Evolutionary conservation across 2,329 filamentous ascomycete species (phyloP).

Genomic region (Zymoseptoria crescenta): DNA sequence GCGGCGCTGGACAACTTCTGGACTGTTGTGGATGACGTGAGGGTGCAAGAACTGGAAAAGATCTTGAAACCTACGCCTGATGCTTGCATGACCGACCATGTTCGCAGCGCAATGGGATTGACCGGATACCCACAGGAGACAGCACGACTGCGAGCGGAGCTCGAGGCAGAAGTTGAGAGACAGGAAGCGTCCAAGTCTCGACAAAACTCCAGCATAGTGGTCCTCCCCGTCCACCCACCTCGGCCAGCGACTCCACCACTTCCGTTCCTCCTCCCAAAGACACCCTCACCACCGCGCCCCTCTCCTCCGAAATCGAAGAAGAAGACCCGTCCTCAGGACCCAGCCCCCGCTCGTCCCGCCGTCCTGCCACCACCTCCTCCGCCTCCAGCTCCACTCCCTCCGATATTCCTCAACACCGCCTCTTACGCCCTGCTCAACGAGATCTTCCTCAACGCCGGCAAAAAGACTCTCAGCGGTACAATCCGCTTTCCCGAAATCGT

Average conservation of each 20-base stretch:
- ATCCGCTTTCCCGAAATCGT: slow-evolving; percentile 4
- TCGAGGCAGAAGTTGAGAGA: not conserved
- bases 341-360: not conserved
- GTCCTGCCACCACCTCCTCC: not conserved
- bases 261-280: not conserved
- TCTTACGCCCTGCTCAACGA: slow-evolving; percentile 1
- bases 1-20: not conserved
- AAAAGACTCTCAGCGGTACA: not conserved
- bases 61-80: not conserved
- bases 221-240: not conserved
- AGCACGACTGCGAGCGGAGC: not conserved
- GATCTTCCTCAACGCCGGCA: slow-evolving; percentile 4
- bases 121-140: not conserved
- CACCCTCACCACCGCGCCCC: not conserved
- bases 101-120: not conserved
- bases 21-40: not conserved
- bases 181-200: not conserved
- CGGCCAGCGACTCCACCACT: not conserved
- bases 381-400: not conserved
- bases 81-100: not conserved
- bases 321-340: slow-evolving; percentile 4
- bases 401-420: not conserved
- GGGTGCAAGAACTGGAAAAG: not conserved
- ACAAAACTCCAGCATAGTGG: not conserved
- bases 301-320: not conserved